Evolutionary conservation across 108 stramenopile species (phyloP).

Genomic region (Pseudonitzschia multiseries): DNA sequence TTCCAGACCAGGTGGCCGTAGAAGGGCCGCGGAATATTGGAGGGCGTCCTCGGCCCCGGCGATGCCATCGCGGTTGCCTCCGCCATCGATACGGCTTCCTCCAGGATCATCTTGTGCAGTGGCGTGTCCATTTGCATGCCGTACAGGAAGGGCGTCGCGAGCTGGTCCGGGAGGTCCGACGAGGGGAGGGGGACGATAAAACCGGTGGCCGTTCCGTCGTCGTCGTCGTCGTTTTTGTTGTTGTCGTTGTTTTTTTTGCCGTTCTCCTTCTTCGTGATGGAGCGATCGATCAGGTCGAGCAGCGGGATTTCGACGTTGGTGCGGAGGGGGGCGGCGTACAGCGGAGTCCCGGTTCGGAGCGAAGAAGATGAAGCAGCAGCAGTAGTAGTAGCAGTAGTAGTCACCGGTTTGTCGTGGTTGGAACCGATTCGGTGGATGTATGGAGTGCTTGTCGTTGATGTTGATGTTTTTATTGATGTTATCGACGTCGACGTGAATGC

Average conservation of each 20-base stretch:
- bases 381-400: too few species aligned
- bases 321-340: not conserved
- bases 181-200: constrained; percentile 59
- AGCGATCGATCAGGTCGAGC: constrained; percentile 26
- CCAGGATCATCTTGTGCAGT: constrained; percentile 64
- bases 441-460: too few species aligned
- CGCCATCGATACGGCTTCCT: constrained; percentile 44
- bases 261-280: not conserved
- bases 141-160: constrained; percentile 66
- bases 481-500: not conserved
- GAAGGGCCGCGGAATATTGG: constrained; percentile 7
- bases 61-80: not conserved
- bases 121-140: constrained; percentile 59
- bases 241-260: constrained; percentile 1
- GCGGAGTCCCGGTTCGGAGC: not conserved
- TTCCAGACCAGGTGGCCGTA: constrained; percentile 75
- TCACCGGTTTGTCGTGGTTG: too few species aligned
- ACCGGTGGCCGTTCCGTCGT: not conserved
- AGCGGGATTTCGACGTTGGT: constrained; percentile 26
- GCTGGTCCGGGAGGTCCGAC: constrained; percentile 66
- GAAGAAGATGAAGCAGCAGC: not conserved
- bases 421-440: too few species aligned
- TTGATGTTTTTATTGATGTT: too few species aligned
- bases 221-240: not conserved
- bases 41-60: constrained; percentile 1